Evolutionary conservation across 768 basidiomycete genomes (phyloP).

Genomic region (Agrocybe chaxingu): DNA sequence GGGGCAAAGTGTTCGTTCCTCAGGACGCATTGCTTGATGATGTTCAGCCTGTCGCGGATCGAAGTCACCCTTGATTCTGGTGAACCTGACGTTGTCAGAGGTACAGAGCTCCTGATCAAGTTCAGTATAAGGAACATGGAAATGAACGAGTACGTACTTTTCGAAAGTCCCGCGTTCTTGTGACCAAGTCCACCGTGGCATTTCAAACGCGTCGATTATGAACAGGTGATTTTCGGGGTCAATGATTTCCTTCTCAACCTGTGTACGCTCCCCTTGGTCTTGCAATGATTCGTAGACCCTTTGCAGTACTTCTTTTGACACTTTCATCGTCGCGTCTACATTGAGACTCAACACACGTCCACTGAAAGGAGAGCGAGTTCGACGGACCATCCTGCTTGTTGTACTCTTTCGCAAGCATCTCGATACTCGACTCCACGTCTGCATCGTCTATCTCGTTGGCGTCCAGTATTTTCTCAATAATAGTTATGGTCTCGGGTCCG

Average conservation of each 20-base stretch:
- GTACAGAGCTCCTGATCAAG: constrained; percentile 42
- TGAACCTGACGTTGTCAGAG: constrained; percentile 74
- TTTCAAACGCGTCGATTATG: constrained; percentile 88
- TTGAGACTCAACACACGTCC: neutral
- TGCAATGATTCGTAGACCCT: constrained; percentile 77
- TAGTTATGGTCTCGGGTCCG: constrained; percentile 71
- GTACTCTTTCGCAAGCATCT: constrained; percentile 81
- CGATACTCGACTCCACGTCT: constrained; percentile 72
- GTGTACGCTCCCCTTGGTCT: constrained; percentile 52
- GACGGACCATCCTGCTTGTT: constrained; percentile 81
- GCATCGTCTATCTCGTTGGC: constrained; percentile 67
- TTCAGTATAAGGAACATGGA: constrained; percentile 2
- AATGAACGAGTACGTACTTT: constrained; percentile 46
- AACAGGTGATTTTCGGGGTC: constrained; percentile 82
- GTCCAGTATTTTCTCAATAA: constrained; percentile 69
- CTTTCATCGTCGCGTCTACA: constrained; percentile 80
- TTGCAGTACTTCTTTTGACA: constrained; percentile 61
- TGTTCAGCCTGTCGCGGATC: constrained; percentile 79
- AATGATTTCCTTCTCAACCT: constrained; percentile 56
- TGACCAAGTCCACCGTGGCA: constrained; percentile 95
- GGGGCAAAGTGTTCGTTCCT: constrained; percentile 98
- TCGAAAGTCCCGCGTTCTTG: constrained; percentile 84
- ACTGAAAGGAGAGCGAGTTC: neutral
- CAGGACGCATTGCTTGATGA: constrained; percentile 90
- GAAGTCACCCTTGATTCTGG: constrained; percentile 79